These are phyloP conservation scores for Fusarium protoensiforme DNA, from an alignment of 2,329 filamentous ascomycete genomes.

Conservation along the genomic window DNA sequence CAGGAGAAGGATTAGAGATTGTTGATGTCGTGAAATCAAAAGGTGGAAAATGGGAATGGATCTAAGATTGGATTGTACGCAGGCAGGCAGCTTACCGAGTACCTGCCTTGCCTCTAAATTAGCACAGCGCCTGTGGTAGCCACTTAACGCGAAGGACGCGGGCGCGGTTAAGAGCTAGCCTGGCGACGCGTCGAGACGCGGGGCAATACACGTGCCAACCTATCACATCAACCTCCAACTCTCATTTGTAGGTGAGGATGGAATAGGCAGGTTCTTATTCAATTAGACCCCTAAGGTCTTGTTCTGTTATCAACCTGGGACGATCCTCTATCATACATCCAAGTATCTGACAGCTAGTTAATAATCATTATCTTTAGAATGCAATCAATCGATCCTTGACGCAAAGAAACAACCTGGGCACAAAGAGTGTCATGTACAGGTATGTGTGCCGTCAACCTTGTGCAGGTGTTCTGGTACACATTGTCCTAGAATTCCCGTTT, in stretches of 20 bases:
- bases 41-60: conserved; percentile 20
- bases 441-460: neutral
- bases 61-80: conserved; percentile 24
- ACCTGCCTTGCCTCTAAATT: neutral
- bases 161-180: neutral
- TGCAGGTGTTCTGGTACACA: neutral
- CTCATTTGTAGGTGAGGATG: neutral
- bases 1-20: neutral
- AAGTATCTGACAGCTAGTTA: neutral
- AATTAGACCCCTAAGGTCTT: neutral
- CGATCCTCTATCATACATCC: conserved; percentile 14
- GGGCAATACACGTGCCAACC: neutral
- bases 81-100: conserved; percentile 25
- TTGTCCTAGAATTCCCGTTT: neutral
- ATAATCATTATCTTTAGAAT: conserved; percentile 8
- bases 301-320: neutral
- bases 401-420: conserved; percentile 1
- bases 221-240: neutral
- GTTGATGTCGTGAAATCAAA: conserved; percentile 27
- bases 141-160: conserved; percentile 30
- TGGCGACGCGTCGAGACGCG: conserved; percentile 22
- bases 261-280: neutral
- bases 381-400: neutral
- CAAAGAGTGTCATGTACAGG: neutral
- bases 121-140: conserved; percentile 2